Evolutionary conservation across 495 filamentous ascomycete genomes (phyloP).

Genomic region (Penicillium desertorum): DNA sequence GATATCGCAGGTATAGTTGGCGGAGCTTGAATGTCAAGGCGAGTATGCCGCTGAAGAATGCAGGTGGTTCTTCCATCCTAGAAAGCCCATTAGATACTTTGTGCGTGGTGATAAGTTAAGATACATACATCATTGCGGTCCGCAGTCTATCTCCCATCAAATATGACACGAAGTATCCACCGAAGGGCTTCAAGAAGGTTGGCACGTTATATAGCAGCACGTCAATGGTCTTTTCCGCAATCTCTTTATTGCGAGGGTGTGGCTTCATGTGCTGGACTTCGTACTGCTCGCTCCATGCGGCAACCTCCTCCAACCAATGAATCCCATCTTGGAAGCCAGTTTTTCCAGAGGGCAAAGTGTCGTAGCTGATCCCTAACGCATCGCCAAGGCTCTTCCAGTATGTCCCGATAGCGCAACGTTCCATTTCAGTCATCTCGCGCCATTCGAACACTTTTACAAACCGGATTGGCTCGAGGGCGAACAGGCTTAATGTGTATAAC

Average conservation of each 20-base stretch:
- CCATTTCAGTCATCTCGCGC: conserved; percentile 60
- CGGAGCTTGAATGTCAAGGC: conserved; percentile 43
- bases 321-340: conserved; percentile 56
- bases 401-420: conserved; percentile 59
- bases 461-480: conserved; percentile 56
- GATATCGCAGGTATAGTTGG: conserved; percentile 50
- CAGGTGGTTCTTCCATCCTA: conserved; percentile 46
- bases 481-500: conserved; percentile 63
- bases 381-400: conserved; percentile 66
- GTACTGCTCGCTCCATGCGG: conserved; percentile 54
- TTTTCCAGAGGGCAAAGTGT: conserved; percentile 31
- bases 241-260: conserved; percentile 46
- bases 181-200: conserved; percentile 44
- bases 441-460: conserved; percentile 60
- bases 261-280: conserved; percentile 60
- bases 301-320: conserved; percentile 60
- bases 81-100: conserved; percentile 1
- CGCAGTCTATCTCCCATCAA: conserved; percentile 62
- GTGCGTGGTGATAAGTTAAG: neutral
- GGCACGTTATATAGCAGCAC: conserved; percentile 59
- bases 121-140: conserved; percentile 58
- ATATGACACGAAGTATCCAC: conserved; percentile 46
- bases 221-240: conserved; percentile 56
- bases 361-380: conserved; percentile 57
- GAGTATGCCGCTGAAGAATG: conserved; percentile 38